Evolutionary conservation across 129 eudicot species (phyloP).

Genomic region (Centrapalus pauciflorus): DNA sequence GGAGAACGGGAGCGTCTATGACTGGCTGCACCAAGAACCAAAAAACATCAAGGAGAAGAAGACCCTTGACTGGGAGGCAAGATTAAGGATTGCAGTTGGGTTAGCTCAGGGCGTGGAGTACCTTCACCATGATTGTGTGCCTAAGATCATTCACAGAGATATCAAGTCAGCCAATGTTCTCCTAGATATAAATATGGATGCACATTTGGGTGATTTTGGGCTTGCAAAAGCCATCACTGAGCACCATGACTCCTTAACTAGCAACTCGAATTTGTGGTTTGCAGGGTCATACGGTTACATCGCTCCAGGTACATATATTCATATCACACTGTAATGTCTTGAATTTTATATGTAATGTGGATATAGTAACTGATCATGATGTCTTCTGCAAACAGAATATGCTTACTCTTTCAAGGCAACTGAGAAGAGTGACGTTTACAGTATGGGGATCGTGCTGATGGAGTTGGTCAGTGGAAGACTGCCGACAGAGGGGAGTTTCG

Average conservation of each 20-base stretch:
- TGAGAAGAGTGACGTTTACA: conserved; percentile 90
- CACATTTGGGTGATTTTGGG: conserved; percentile 96
- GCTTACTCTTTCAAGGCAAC: conserved; percentile 83
- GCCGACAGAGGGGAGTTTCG: conserved; percentile 87
- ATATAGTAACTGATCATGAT: not conserved
- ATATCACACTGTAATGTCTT: not conserved
- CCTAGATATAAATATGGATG: conserved; percentile 71
- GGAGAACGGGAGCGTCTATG: conserved; percentile 96
- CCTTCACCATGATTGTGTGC: conserved; percentile 91
- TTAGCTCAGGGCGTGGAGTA: conserved; percentile 94
- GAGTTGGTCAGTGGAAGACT: conserved; percentile 87
- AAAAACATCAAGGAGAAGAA: conserved; percentile 46
- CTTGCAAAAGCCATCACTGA: conserved; percentile 73
- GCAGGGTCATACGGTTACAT: conserved; percentile 97
- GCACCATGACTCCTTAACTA: conserved; percentile 49
- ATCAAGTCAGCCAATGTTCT: conserved; percentile 82
- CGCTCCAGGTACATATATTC: conserved; percentile 68
- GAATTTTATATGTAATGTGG: not conserved
- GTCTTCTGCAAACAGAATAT: conserved; percentile 47
- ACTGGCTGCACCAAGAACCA: conserved; percentile 68
- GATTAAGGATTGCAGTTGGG: conserved; percentile 78
- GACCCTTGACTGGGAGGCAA: conserved; percentile 68
- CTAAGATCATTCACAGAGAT: conserved; percentile 90
- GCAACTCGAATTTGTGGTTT: conserved; percentile 67
- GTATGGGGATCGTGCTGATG: conserved; percentile 92